Percentiles rank a stretch among this genome's conserved stretches.
Conservation (phyloP, 2,329 filamentous ascomycete species). For the Nigrospora osmanthi region DNA sequence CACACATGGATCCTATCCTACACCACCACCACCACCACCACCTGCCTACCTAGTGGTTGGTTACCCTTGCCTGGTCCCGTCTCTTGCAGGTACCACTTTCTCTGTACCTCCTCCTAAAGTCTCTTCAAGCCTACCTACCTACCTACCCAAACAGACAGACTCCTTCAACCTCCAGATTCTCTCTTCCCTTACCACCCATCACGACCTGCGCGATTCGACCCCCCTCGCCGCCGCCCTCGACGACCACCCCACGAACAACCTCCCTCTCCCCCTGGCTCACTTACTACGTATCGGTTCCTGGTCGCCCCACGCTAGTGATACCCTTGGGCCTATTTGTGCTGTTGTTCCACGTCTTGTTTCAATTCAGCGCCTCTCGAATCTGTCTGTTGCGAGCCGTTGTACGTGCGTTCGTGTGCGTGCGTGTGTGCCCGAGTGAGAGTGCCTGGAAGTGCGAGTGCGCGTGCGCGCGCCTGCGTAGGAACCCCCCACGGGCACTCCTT, state of each 20-base stretch:
- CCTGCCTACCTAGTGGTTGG: neutral
- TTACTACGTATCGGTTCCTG: no score
- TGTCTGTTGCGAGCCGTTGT: neutral
- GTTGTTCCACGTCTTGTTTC: slow-evolving; percentile 1
- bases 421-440: neutral
- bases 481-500: neutral
- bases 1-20: no score
- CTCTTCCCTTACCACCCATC: no score
- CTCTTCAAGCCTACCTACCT: slow-evolving; percentile 1
- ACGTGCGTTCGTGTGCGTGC: neutral
- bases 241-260: no score
- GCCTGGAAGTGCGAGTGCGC: neutral
- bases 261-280: no score
- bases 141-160: neutral
- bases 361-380: neutral
- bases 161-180: no score
- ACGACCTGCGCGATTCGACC: no score
- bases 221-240: no score
- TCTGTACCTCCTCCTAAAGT: slow-evolving; percentile 2
- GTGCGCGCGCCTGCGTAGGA: neutral
- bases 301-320: neutral
- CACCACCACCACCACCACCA: no score
- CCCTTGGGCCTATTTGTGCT: neutral
- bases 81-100: neutral
- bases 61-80: neutral